phyloP scores from a whole-genome alignment of 768 basidiomycete species.

The Russula sp. region DNA sequence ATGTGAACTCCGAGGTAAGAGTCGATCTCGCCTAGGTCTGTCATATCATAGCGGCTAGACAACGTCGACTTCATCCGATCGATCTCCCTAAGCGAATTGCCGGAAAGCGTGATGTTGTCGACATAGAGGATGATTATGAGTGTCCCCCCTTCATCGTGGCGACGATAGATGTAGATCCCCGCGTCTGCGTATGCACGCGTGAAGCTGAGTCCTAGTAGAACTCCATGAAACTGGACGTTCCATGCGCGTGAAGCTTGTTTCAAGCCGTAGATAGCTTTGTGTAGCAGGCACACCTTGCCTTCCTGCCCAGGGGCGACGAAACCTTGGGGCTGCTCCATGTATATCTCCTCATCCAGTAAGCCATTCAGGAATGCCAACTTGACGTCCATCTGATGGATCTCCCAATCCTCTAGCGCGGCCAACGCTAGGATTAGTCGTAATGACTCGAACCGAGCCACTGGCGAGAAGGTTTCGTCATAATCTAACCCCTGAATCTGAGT shows the following conservation, averaged over 20 bases:
- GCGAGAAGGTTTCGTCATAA: constrained; percentile 7
- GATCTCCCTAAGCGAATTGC: too few relatives aligned
- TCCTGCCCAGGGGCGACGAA: background rate
- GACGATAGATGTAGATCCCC: background rate
- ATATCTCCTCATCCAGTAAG: constrained; percentile 25
- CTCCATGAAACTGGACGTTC: too few relatives aligned
- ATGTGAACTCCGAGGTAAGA: too few relatives aligned
- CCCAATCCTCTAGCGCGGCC: too few relatives aligned
- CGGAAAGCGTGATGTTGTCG: too few relatives aligned
- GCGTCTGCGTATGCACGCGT: background rate
- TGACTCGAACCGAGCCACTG: background rate
- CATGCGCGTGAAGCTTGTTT: background rate
- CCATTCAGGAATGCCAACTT: constrained; percentile 29
- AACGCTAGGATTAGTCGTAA: constrained; percentile 18
- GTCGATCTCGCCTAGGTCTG: too few relatives aligned
- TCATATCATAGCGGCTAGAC: too few relatives aligned
- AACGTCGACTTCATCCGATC: too few relatives aligned
- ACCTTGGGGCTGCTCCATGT: constrained; percentile 19
- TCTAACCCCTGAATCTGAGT: constrained; percentile 28
- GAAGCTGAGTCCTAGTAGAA: background rate
- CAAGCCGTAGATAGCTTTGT: background rate
- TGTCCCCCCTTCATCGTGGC: background rate
- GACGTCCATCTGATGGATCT: too few relatives aligned
- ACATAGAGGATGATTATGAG: background rate
- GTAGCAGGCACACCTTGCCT: background rate